Base-by-base conservation (phyloP, 2,329 filamentous ascomycete species). In the Verticillium isaacii region DNA sequence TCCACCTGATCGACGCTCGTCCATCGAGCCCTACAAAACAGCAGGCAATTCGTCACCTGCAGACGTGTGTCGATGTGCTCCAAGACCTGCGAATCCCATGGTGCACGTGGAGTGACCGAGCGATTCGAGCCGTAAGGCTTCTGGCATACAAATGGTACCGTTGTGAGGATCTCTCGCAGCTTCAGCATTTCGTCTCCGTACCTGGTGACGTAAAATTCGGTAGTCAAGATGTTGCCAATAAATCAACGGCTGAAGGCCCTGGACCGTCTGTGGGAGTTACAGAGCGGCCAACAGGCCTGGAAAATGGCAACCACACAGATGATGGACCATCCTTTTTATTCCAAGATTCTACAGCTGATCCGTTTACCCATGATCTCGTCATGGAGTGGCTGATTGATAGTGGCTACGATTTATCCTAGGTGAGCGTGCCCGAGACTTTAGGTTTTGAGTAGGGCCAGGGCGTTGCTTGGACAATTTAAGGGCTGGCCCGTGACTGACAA, bases 1-100 rank as follows among this genome's bases (percentile, higher is more conserved):
- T 68, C 23, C 64, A 66, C 58, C 64, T 68, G 2, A 67, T 68
- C 25, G 65, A 68, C 11, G 61, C 66, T 25, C 64, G 64, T 8
- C 64, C 65, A 0, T 58, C 61, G 8, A 67, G 62, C 1, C 55
- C 61, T 0, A 60, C 60, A 32, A 39, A 60, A 8, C 60, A 64
- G 29, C 60, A 65, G 12, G 62, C 65, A 7, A 61, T 67, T 1
- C 57, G 61, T 0, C 59, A 65, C 34, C 19, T 67, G 2, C 39
- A 66, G 34, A 66, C 52, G 0, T 67, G 64, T 25, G 57, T 67
- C 29, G 65, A 66, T 12, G 59, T 55, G 0, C 58, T 67, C 9
- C 56, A 57, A n/a, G 66, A 67, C 17, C 39, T 67, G 23, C 32
- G 61, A 2, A 60, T 56, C 7, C 61, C 65, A 4, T 67, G 63